Conservation (phyloP, 768 basidiomycete species). For the Russula emetica region DNA sequence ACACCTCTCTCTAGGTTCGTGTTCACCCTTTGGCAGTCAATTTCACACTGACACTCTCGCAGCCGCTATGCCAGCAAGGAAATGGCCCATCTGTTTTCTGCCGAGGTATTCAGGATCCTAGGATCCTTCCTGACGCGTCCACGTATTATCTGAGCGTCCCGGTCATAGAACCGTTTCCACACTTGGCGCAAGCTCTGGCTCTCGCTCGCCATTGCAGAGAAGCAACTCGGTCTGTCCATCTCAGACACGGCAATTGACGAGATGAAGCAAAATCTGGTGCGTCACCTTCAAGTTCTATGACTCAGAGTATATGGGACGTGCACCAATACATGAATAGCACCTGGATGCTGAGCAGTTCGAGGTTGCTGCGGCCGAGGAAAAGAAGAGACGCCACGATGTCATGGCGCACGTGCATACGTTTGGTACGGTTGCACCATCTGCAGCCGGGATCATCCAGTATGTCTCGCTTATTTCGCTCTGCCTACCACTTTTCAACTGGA, state of each 20-base stretch:
- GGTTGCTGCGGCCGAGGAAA: constrained; percentile 90
- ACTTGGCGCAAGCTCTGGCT: constrained; percentile 97
- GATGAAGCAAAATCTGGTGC: constrained; percentile 89
- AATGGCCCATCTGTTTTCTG: constrained; percentile 97
- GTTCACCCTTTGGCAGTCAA: too few relatives aligned
- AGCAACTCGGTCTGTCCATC: constrained; percentile 89
- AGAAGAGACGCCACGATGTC: constrained; percentile 96
- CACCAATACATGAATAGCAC: constrained; percentile 42
- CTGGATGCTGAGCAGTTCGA: constrained; percentile 88
- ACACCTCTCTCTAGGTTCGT: constrained; percentile 23
- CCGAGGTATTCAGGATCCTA: constrained; percentile 53
- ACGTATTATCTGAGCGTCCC: neutral
- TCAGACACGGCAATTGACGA: constrained; percentile 87
- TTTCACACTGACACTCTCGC: neutral
- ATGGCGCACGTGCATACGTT: constrained; percentile 99
- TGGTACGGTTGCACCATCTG: constrained; percentile 86
- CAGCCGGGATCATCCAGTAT: constrained; percentile 93
- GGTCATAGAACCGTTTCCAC: constrained; percentile 77
- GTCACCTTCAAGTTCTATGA: constrained; percentile 31
- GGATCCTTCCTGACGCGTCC: neutral
- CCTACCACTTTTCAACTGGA: neutral
- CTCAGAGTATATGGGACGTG: neutral
- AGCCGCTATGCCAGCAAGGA: constrained; percentile 99
- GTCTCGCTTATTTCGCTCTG: constrained; percentile 29
- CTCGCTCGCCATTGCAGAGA: constrained; percentile 93